These are phyloP conservation scores for Eimeria falciformis DNA, from an alignment of 169 alveolate species.

Conservation along the genomic window DNA sequence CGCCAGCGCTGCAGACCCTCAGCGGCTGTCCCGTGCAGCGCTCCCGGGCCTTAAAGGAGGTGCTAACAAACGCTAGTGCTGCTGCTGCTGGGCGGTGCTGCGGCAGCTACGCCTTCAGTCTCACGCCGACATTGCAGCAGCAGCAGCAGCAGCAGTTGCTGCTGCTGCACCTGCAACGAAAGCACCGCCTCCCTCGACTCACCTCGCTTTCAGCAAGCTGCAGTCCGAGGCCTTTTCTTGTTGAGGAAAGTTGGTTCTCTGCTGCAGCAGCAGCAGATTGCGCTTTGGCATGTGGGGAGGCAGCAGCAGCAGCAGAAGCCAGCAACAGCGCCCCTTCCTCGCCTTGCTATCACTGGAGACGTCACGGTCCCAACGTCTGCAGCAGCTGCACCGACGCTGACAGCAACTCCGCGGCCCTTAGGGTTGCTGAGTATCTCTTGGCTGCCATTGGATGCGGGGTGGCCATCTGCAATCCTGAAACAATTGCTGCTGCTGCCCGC, in stretches of 20 bases:
- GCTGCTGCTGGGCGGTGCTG: conserved; percentile 51
- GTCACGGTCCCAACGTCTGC: background rate
- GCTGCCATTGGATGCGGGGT: conserved; percentile 68
- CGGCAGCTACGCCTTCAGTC: conserved; percentile 24
- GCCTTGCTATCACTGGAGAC: background rate
- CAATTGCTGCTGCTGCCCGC: conserved; percentile 58
- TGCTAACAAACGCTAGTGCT: conserved; percentile 43
- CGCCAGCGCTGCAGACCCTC: conserved; percentile 48
- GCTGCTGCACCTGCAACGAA: conserved; percentile 12
- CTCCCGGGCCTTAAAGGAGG: conserved; percentile 10
- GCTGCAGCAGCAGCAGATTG: background rate
- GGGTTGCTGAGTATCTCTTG: conserved; percentile 42
- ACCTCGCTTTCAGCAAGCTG: background rate
- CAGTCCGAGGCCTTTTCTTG: too few species aligned
- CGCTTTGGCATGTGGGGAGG: conserved; percentile 5
- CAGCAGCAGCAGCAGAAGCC: conserved; percentile 32
- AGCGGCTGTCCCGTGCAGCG: background rate
- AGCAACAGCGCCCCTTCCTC: conserved; percentile 36
- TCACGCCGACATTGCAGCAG: conserved; percentile 8
- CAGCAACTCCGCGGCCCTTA: conserved; percentile 35
- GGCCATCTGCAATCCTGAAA: conserved; percentile 59
- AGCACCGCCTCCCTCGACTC: background rate
- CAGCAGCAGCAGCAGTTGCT: conserved; percentile 55
- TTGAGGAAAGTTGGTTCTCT: background rate
- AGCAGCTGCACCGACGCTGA: conserved; percentile 7